phyloP scores from a whole-genome alignment of 768 basidiomycete genomes.

The Kwoniella shandongensis region DNA sequence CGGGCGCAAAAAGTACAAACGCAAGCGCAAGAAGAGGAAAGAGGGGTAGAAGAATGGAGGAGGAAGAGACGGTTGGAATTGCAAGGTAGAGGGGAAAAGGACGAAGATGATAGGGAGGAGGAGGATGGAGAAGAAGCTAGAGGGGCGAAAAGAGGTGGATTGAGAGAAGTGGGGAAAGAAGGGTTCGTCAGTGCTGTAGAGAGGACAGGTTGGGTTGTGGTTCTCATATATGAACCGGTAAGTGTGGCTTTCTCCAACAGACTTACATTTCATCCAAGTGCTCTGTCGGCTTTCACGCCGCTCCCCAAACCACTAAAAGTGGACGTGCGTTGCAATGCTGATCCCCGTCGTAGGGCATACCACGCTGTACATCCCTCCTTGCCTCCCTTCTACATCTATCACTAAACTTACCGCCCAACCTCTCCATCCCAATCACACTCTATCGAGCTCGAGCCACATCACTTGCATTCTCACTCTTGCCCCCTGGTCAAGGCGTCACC shows the following conservation, averaged over 20 bases:
- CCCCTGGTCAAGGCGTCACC: slow-evolving; percentile 15
- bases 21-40: slow-evolving; percentile 4
- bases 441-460: slow-evolving; percentile 44
- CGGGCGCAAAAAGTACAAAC: slow-evolving; percentile 2
- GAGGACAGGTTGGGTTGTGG: slow-evolving; percentile 45
- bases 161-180: slow-evolving; percentile 44
- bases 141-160: slow-evolving; percentile 21
- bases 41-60: slow-evolving; percentile 12
- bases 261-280: too few species aligned
- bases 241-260: slow-evolving; percentile 23
- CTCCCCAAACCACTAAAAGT: too few species aligned
- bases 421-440: slow-evolving; percentile 26
- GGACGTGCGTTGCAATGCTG: too few species aligned
- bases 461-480: slow-evolving; percentile 43
- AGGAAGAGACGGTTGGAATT: slow-evolving; percentile 9
- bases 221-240: slow-evolving; percentile 50
- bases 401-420: slow-evolving; percentile 20
- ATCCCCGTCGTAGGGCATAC: slow-evolving; percentile 31
- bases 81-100: slow-evolving; percentile 4
- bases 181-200: slow-evolving; percentile 47
- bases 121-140: slow-evolving; percentile 7
- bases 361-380: slow-evolving; percentile 40
- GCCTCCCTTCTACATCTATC: slow-evolving; percentile 34
- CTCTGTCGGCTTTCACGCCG: neutral
- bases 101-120: slow-evolving; percentile 8